Conservation (phyloP, 768 basidiomycete genomes). For the Mycena olivaceomarginata region DNA sequence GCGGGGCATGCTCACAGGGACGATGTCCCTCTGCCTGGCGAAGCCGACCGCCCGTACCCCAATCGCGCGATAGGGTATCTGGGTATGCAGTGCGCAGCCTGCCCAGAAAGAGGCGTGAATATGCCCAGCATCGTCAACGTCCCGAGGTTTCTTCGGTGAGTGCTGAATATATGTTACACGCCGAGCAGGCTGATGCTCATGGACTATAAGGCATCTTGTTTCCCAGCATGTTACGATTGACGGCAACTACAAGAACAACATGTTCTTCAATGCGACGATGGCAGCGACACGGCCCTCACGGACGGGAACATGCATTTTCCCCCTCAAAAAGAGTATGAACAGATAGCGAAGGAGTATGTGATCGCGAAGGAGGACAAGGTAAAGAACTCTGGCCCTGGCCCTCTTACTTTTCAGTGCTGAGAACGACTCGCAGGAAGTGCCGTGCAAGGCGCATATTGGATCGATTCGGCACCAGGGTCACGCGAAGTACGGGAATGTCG, state of each 20-base stretch:
- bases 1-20: not conserved
- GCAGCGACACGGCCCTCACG: conserved; percentile 25
- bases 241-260: conserved; percentile 13
- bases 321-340: conserved; percentile 6
- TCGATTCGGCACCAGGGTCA: conserved; percentile 27
- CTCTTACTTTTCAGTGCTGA: not conserved
- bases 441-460: not conserved
- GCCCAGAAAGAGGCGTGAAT: conserved; percentile 36
- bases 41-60: conserved; percentile 18
- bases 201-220: too few relatives aligned
- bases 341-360: not conserved
- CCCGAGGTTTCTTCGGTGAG: conserved; percentile 24
- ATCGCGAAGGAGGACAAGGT: conserved; percentile 29
- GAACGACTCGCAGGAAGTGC: not conserved
- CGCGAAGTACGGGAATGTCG: too few relatives aligned
- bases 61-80: conserved; percentile 14
- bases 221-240: too few relatives aligned
- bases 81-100: conserved; percentile 11
- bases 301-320: conserved; percentile 36
- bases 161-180: not conserved
- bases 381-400: not conserved
- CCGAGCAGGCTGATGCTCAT: too few relatives aligned
- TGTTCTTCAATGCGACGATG: conserved; percentile 33
- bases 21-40: not conserved
- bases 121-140: conserved; percentile 25